Conservation (phyloP, 2,329 filamentous ascomycete genomes). For the Decorospora gaudefroyi region DNA sequence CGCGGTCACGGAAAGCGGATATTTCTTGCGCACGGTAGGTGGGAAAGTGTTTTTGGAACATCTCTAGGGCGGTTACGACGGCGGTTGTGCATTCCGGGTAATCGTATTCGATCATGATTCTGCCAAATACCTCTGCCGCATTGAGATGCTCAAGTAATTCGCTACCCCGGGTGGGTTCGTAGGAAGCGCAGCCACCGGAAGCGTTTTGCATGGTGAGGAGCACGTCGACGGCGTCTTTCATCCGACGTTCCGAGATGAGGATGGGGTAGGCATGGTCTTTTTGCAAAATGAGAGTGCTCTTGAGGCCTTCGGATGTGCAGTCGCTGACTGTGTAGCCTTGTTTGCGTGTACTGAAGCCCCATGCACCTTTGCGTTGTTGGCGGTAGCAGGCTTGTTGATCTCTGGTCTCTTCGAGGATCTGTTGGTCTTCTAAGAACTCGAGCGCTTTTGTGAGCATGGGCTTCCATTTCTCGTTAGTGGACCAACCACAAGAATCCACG, state of each 20-base stretch:
- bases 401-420: constrained; percentile 80
- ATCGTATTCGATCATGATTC: constrained; percentile 98
- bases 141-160: constrained; percentile 83
- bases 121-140: constrained; percentile 92
- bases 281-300: constrained; percentile 83
- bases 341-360: constrained; percentile 90
- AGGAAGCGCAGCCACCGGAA: constrained; percentile 85
- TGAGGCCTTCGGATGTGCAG: constrained; percentile 88
- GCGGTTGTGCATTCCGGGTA: constrained; percentile 98
- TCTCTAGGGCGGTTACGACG: constrained; percentile 81
- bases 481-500: constrained; percentile 75
- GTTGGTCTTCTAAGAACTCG: constrained; percentile 84
- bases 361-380: constrained; percentile 87
- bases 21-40: constrained; percentile 80
- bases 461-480: constrained; percentile 74
- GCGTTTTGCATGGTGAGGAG: constrained; percentile 88
- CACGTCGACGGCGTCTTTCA: constrained; percentile 88
- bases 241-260: constrained; percentile 73
- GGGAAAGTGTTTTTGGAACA: constrained; percentile 82
- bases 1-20: constrained; percentile 68
- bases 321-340: constrained; percentile 97
- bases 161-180: constrained; percentile 81
- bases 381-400: constrained; percentile 83
- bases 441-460: constrained; percentile 84
- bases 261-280: constrained; percentile 71